phyloP scores from a whole-genome alignment of 768 basidiomycete genomes.

The Amanita exitialis region DNA sequence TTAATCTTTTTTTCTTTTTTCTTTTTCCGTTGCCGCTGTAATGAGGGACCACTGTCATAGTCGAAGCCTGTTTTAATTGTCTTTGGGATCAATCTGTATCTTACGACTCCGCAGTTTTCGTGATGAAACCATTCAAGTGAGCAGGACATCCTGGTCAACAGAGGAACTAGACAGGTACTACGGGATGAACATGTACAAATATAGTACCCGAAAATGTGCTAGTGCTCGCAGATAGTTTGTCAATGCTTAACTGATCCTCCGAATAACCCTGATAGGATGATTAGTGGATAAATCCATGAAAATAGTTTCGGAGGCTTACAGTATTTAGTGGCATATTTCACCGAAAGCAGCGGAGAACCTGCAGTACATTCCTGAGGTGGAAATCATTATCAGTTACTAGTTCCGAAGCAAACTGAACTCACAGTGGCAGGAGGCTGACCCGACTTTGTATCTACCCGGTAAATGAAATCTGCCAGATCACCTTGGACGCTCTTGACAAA shows the following conservation, averaged over 20 bases:
- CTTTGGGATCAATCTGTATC: constrained; percentile 1
- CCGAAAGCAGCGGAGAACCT: constrained; percentile 29
- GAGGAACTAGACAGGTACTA: too few species aligned
- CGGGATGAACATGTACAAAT: neutral
- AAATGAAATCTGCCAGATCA: constrained; percentile 36
- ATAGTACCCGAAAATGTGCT: too few species aligned
- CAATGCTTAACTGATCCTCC: neutral
- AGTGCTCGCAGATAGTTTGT: neutral
- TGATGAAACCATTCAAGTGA: too few species aligned
- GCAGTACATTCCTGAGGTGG: constrained; percentile 22
- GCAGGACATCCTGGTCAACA: too few species aligned
- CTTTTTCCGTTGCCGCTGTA: constrained; percentile 70
- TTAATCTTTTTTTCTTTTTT: constrained; percentile 78
- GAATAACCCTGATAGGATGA: neutral
- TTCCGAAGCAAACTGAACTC: constrained; percentile 11
- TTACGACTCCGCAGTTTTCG: neutral
- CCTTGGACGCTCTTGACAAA: constrained; percentile 37
- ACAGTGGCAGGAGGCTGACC: constrained; percentile 46
- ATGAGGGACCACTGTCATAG: constrained; percentile 79
- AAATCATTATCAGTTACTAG: neutral
- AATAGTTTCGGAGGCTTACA: constrained; percentile 24
- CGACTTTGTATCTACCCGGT: constrained; percentile 39
- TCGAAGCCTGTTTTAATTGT: constrained; percentile 46
- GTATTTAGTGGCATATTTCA: constrained; percentile 44
- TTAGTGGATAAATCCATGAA: neutral